Base-by-base conservation (phyloP, 192 early-diverging fungal genomes). In the Pilobolus umbonatus region DNA sequence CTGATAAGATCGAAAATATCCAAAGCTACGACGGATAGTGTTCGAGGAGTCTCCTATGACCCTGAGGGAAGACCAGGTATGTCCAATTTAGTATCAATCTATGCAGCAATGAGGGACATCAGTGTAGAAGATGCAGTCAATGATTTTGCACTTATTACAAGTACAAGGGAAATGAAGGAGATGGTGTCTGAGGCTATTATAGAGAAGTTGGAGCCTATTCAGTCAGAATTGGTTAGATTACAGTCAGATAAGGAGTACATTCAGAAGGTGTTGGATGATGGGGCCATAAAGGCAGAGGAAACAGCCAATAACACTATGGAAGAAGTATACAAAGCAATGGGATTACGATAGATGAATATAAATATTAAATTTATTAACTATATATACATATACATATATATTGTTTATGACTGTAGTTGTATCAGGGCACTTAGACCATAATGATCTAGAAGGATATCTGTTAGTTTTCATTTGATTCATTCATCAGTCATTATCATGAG, bases 51-150 rank as follows among this genome's bases (percentile, higher is more conserved):
- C 22, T 80, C 84, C 0, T 97, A 80, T 62, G 87, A 93, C 47
- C 82, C 86, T 4, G 62, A 48, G 9, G 48, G 56, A 5, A 69
- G 95, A 25, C 93, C 95, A 0, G 95, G 90, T 6, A 83, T 97
- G 3, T 78, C 86, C 28, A 97, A 94, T 60, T 55, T 97, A 62
- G 34, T 97, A 3, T 56, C 73, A n/a, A 92, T 97, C 35, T 88
- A 90, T 57, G 78, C 86, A 9, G 82, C 81, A 1, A 57, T 78
- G 40, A 64, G 68, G 2, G 61, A 69, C 9, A 45, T 63, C 60
- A 32, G 57, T n/a, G 25, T 75, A 9, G 79, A 80, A 6, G 72
- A 76, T 29, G 79, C 85, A 6, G 74, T 73, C 0, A 47, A 73
- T 24, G 68, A 80, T 45, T 77, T 81, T 52, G 67, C 53, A 4